Evolutionary conservation across 148 eudicot genomes (phyloP).

Genomic region (Arbutus unedo): DNA sequence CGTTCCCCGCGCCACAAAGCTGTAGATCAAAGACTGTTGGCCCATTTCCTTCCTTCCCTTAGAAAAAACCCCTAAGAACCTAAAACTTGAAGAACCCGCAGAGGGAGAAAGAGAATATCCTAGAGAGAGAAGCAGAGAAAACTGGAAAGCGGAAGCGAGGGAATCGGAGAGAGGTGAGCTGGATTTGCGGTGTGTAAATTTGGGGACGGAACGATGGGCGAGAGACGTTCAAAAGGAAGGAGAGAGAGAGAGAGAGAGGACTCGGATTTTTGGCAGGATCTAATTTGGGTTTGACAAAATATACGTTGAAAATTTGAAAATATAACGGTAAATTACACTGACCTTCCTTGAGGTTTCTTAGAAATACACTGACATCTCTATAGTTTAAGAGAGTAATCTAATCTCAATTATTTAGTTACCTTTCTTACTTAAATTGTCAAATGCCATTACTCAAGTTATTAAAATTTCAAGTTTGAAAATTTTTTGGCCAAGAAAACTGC

Average conservation of each 20-base stretch:
- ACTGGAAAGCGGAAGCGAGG: background rate
- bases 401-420: too few relatives aligned
- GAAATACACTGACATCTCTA: too few relatives aligned
- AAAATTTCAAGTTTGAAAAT: too few relatives aligned
- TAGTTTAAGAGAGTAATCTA: too few relatives aligned
- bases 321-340: background rate
- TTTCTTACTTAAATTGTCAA: too few relatives aligned
- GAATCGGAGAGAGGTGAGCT: background rate
- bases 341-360: too few relatives aligned
- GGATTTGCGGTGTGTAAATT: slow-evolving; percentile 3
- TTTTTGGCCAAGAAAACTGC: too few relatives aligned
- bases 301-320: background rate
- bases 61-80: slow-evolving; percentile 13
- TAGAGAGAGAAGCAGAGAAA: background rate
- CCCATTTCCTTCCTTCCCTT: slow-evolving; percentile 35
- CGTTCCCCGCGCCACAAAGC: slow-evolving; percentile 74
- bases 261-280: background rate
- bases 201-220: background rate
- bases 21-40: slow-evolving; percentile 68
- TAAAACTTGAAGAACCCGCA: slow-evolving; percentile 9
- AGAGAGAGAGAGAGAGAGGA: background rate
- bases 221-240: background rate
- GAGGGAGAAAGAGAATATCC: slow-evolving; percentile 3
- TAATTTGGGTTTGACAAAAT: background rate
- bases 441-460: too few relatives aligned